Evolutionary conservation across 768 basidiomycete genomes (phyloP).

Genomic region (Boletus subparvulus): DNA sequence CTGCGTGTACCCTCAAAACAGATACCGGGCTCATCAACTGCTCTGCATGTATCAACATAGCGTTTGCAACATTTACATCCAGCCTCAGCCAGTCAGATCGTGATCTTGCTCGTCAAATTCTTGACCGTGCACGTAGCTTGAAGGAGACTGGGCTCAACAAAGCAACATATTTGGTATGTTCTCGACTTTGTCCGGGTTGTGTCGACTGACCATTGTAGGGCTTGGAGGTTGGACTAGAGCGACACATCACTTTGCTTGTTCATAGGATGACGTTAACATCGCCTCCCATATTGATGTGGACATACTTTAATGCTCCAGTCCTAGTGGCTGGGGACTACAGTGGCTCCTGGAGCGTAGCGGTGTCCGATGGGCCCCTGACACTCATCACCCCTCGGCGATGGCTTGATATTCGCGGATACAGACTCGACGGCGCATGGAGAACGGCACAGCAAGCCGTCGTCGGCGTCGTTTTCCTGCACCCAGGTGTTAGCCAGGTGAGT

Average conservation of each 20-base stretch:
- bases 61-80: constrained; percentile 21
- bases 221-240: constrained; percentile 15
- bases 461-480: constrained; percentile 63
- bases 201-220: constrained; percentile 11
- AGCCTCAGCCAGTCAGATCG: constrained; percentile 22
- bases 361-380: constrained; percentile 44
- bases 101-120: constrained; percentile 16
- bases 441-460: constrained; percentile 70
- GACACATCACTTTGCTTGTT: constrained; percentile 33
- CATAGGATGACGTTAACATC: constrained; percentile 44
- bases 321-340: constrained; percentile 57
- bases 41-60: constrained; percentile 26
- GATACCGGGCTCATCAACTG: constrained; percentile 35
- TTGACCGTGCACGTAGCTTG: constrained; percentile 13
- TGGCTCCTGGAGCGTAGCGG: constrained; percentile 54
- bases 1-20: constrained; percentile 45
- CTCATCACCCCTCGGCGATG: constrained; percentile 69
- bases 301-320: constrained; percentile 56
- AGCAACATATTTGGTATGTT: constrained; percentile 33
- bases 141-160: constrained; percentile 31
- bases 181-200: background rate
- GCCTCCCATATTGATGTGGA: constrained; percentile 64
- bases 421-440: constrained; percentile 64
- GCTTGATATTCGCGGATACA: constrained; percentile 68
- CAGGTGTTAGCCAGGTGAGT: constrained; percentile 72